Percentiles rank a stretch among this genome's conserved stretches.
Conservation (phyloP, 75 land plant species). For the Pinus taeda region DNA sequence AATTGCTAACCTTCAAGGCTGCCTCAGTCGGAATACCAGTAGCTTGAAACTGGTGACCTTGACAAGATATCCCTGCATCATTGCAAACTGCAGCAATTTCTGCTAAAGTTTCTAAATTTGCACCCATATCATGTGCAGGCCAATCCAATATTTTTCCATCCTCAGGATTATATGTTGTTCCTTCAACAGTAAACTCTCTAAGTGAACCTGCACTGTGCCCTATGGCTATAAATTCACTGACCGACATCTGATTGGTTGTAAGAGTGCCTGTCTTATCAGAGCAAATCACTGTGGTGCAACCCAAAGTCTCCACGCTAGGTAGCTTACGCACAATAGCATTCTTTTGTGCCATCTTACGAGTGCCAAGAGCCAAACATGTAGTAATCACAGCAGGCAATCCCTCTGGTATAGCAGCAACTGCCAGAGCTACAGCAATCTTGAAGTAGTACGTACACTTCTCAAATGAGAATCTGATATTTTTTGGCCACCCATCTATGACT, state of each 20-base stretch:
- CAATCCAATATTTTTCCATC: constrained; percentile 78
- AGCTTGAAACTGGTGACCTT: constrained; percentile 46
- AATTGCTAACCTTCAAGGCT: constrained; percentile 66
- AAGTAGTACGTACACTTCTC: constrained; percentile 87
- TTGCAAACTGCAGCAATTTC: constrained; percentile 81
- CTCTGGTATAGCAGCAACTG: constrained; percentile 94
- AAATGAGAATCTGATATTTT: constrained; percentile 64
- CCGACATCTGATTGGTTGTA: constrained; percentile 94
- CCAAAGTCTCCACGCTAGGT: constrained; percentile 91
- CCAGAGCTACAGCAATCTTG: constrained; percentile 84
- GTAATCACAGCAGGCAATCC: constrained; percentile 94
- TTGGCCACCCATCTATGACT: constrained; percentile 58
- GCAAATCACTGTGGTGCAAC: constrained; percentile 91
- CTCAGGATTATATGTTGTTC: constrained; percentile 71
- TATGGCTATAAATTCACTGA: constrained; percentile 49
- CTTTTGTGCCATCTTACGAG: constrained; percentile 89
- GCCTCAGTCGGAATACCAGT: constrained; percentile 92
- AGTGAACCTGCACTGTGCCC: constrained; percentile 33
- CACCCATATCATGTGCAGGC: constrained; percentile 47
- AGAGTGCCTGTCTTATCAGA: constrained; percentile 93
- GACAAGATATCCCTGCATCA: constrained; percentile 68
- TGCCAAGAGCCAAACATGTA: constrained; percentile 86
- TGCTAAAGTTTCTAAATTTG: constrained; percentile 55
- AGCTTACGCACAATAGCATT: constrained; percentile 89
- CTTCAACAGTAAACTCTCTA: constrained; percentile 64